Evolutionary conservation across 169 alveolate genomes (phyloP).

Genomic region (Neospora caninum): DNA sequence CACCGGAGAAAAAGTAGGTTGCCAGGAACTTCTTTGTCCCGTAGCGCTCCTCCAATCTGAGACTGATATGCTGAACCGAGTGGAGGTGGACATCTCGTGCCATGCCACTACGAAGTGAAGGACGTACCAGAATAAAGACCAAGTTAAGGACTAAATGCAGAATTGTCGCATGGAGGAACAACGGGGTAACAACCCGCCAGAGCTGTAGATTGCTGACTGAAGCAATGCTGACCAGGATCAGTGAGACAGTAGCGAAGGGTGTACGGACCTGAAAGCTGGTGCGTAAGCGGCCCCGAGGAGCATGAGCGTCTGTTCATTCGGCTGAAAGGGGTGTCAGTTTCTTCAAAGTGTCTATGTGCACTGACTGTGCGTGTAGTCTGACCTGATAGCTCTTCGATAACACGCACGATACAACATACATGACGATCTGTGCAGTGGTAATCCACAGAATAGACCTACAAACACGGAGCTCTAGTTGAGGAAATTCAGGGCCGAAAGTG

Average conservation of each 20-base stretch:
- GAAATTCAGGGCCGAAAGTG: background rate
- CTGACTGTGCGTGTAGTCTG: background rate
- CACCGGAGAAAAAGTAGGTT: slow-evolving; percentile 58
- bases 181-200: slow-evolving; percentile 78
- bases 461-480: background rate
- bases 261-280: slow-evolving; percentile 47
- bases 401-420: slow-evolving; percentile 54
- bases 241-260: background rate
- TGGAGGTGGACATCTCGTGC: background rate
- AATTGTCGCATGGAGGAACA: slow-evolving; percentile 81
- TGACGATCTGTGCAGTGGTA: slow-evolving; percentile 39
- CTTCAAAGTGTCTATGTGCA: background rate
- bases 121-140: slow-evolving; percentile 69
- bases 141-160: slow-evolving; percentile 79
- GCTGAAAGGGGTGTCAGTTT: background rate
- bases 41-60: slow-evolving; percentile 42
- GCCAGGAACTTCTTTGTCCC: slow-evolving; percentile 49
- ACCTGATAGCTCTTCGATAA: slow-evolving; percentile 57
- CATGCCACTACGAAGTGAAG: background rate
- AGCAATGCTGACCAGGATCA: background rate
- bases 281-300: slow-evolving; percentile 64
- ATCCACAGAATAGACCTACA: slow-evolving; percentile 57
- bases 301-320: slow-evolving; percentile 49
- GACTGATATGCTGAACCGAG: slow-evolving; percentile 54
- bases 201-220: slow-evolving; percentile 68